Percentiles rank a stretch among this genome's conserved stretches.
Evolutionary conservation across 2,329 filamentous ascomycete species (phyloP).

Genomic region (Xylariaceae sp.): DNA sequence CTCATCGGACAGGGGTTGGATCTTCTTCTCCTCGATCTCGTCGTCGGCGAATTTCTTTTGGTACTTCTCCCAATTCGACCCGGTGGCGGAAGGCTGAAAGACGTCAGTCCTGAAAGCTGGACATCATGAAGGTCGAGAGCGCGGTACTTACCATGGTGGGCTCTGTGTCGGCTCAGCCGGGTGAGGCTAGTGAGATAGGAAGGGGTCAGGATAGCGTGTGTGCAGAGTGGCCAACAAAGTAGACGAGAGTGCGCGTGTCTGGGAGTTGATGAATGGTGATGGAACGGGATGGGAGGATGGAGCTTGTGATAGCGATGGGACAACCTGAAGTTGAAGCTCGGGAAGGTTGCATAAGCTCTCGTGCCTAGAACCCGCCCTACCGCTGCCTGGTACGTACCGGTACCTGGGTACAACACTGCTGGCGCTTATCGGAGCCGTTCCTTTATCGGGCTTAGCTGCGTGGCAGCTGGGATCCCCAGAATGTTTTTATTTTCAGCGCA

Average conservation of each 20-base stretch:
- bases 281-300: not conserved
- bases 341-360: constrained; percentile 21
- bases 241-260: not conserved
- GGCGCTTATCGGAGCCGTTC: too few species aligned
- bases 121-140: not conserved
- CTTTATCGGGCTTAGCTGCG: too few species aligned
- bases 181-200: not conserved
- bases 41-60: constrained; percentile 95
- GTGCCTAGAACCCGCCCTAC: too few species aligned
- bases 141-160: constrained; percentile 20
- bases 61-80: constrained; percentile 97
- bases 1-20: constrained; percentile 94
- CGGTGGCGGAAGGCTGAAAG: constrained; percentile 80
- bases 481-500: not conserved
- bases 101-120: constrained; percentile 13
- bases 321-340: not conserved
- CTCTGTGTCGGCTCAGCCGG: not conserved
- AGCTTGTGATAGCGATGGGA: too few species aligned
- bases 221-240: constrained; percentile 2
- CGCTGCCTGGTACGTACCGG: not conserved
- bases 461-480: not conserved
- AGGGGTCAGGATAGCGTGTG: not conserved
- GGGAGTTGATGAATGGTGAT: not conserved
- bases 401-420: not conserved
- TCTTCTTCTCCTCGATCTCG: constrained; percentile 99